These are phyloP conservation scores for Colletotrichum liaoningense DNA, from an alignment of 2,329 filamentous ascomycete genomes.

Conservation along the genomic window DNA sequence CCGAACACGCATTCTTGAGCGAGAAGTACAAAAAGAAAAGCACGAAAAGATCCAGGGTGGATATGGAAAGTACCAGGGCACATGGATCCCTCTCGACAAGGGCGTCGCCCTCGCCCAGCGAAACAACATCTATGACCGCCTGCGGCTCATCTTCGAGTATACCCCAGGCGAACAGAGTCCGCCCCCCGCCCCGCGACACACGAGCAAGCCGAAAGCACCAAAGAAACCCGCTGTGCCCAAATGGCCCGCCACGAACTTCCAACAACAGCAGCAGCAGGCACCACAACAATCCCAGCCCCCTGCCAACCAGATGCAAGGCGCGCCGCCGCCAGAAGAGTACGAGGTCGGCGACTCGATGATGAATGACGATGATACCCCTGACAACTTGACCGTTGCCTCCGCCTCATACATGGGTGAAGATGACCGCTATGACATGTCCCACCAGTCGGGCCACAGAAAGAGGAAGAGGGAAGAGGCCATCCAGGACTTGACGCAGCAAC, in stretches of 20 bases:
- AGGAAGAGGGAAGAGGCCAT: slow-evolving; percentile 77
- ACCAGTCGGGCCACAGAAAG: slow-evolving; percentile 74
- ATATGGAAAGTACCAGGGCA: slow-evolving; percentile 99
- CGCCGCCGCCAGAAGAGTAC: slow-evolving; percentile 65
- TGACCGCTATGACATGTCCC: slow-evolving; percentile 78
- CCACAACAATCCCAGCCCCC: slow-evolving; percentile 24
- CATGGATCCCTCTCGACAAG: slow-evolving; percentile 91
- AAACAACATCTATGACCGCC: slow-evolving; percentile 86
- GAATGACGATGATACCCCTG: slow-evolving; percentile 83
- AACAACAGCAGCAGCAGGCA: slow-evolving; percentile 14
- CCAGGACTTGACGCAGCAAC: slow-evolving; percentile 78
- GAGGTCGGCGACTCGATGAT: slow-evolving; percentile 72
- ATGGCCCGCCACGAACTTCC: slow-evolving; percentile 57
- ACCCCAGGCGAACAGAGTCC: slow-evolving; percentile 87
- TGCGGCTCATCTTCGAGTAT: slow-evolving; percentile 91
- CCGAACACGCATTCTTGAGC: slow-evolving; percentile 91
- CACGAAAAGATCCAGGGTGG: slow-evolving; percentile 99
- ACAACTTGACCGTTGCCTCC: slow-evolving; percentile 85
- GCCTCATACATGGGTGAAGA: slow-evolving; percentile 89
- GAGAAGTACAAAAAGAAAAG: slow-evolving; percentile 94
- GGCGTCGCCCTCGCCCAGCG: slow-evolving; percentile 86
- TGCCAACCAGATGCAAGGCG: slow-evolving; percentile 41
- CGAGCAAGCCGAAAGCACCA: slow-evolving; percentile 84
- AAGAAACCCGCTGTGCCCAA: slow-evolving; percentile 75
- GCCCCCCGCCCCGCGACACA: slow-evolving; percentile 92